Evolutionary conservation across 108 stramenopile species (phyloP).

Genomic region (Pseudonitzschia delicatissima): DNA sequence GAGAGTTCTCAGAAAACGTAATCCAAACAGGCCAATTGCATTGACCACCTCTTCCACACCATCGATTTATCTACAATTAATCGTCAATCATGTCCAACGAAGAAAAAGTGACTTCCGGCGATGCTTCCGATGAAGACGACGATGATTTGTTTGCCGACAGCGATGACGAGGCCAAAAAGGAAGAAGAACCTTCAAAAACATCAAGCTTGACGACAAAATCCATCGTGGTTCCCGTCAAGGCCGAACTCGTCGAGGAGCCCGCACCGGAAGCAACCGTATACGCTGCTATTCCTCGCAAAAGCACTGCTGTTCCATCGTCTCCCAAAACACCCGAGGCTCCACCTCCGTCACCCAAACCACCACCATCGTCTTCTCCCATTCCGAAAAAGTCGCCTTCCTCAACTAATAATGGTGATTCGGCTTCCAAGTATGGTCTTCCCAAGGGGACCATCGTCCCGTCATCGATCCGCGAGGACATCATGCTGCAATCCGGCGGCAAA

Average conservation of each 20-base stretch:
- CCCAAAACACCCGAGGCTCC: neutral
- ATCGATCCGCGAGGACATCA: constrained; percentile 16
- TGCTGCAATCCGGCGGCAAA: constrained; percentile 26
- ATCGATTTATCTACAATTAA: too few relatives aligned
- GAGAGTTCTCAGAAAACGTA: too few relatives aligned
- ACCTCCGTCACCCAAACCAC: neutral
- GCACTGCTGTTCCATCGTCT: neutral
- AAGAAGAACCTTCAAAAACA: neutral
- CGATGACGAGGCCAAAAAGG: too few relatives aligned
- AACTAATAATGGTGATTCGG: neutral
- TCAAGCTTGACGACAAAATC: neutral
- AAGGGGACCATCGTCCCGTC: constrained; percentile 33
- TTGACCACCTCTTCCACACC: too few relatives aligned
- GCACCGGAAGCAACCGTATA: too few relatives aligned
- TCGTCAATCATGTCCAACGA: too few relatives aligned
- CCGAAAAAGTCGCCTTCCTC: neutral
- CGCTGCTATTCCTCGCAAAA: constrained; percentile 6
- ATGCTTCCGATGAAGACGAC: too few relatives aligned
- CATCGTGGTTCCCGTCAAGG: too few relatives aligned
- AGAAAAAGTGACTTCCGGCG: too few relatives aligned
- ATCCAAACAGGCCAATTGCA: too few relatives aligned
- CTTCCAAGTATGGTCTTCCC: constrained; percentile 32
- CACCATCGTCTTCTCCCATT: constrained; percentile 4
- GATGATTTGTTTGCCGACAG: too few relatives aligned
- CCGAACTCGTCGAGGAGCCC: too few relatives aligned